Conservation (phyloP, 306 rosid genomes). For the Quercus wislizeni region DNA sequence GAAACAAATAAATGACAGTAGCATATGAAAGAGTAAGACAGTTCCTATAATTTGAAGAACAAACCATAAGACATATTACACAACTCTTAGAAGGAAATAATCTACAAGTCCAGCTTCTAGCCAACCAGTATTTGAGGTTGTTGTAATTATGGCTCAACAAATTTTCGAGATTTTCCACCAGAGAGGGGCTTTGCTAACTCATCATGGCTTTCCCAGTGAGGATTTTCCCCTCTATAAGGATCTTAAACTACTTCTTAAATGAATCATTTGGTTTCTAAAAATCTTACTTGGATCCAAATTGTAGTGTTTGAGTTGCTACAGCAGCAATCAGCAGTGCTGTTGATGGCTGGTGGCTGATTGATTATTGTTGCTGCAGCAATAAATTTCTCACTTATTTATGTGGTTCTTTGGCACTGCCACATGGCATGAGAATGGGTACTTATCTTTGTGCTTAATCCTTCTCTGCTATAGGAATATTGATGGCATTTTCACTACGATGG, state of each 20-base stretch:
- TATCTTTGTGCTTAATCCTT: background rate
- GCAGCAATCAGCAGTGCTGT: background rate
- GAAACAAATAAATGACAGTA: background rate
- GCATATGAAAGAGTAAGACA: background rate
- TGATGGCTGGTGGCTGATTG: background rate
- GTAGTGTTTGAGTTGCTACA: background rate
- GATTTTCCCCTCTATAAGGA: too few species aligned
- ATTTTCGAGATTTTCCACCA: background rate
- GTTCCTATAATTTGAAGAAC: background rate
- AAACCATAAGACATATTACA: background rate
- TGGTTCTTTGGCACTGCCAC: background rate
- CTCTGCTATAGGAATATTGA: background rate
- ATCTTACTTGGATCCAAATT: background rate
- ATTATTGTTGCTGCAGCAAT: background rate
- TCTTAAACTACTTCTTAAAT: background rate
- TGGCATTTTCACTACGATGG: too few species aligned
- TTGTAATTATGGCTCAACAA: background rate
- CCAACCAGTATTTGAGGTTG: background rate
- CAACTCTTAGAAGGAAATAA: background rate
- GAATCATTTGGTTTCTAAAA: too few species aligned
- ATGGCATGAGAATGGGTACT: background rate
- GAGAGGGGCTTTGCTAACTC: background rate
- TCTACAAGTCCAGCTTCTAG: background rate
- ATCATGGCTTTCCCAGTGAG: background rate
- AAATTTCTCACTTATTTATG: background rate